Conservation (phyloP, 495 filamentous ascomycete genomes). For the Thozetella sp. region DNA sequence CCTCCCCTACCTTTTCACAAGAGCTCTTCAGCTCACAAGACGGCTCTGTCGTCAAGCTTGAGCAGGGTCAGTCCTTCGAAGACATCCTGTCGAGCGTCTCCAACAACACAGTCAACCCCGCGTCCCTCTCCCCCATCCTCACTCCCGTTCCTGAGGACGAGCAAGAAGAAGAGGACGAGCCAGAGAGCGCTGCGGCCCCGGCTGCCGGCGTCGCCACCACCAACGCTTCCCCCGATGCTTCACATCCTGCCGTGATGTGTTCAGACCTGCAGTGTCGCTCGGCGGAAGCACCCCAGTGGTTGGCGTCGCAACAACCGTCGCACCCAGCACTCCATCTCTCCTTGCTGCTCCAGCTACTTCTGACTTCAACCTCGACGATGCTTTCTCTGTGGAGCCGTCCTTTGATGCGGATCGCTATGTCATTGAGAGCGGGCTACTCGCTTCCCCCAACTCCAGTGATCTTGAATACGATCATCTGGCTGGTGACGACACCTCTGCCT, state of each 20-base stretch:
- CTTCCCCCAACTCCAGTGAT: slow-evolving; percentile 64
- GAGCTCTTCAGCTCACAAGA: slow-evolving; percentile 51
- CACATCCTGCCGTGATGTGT: slow-evolving; percentile 99
- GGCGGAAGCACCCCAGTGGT: slow-evolving; percentile 62
- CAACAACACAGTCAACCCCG: slow-evolving; percentile 53
- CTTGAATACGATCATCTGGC: slow-evolving; percentile 85
- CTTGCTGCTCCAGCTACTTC: slow-evolving; percentile 63
- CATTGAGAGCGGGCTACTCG: slow-evolving; percentile 76
- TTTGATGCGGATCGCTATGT: slow-evolving; percentile 68
- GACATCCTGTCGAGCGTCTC: slow-evolving; percentile 35
- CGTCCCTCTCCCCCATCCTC: slow-evolving; percentile 53
- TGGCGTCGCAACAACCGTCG: slow-evolving; percentile 57
- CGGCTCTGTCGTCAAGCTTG: slow-evolving; percentile 19
- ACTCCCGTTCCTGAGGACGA: slow-evolving; percentile 42
- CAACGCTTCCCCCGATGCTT: slow-evolving; percentile 80
- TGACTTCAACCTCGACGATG: slow-evolving; percentile 71
- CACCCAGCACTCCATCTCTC: slow-evolving; percentile 53
- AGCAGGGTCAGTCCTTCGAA: slow-evolving; percentile 24
- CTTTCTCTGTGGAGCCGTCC: slow-evolving; percentile 58
- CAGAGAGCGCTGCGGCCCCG: slow-evolving; percentile 16
- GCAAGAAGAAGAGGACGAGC: slow-evolving; percentile 16
- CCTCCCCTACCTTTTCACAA: slow-evolving; percentile 50
- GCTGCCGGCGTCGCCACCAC: slow-evolving; percentile 27
- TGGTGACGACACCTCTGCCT: slow-evolving; percentile 67
- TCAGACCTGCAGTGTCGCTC: slow-evolving; percentile 98